Percentiles rank a stretch among this genome's conserved stretches.
phyloP scores from a whole-genome alignment of 306 rosid genomes.

The Luffa acutangula region DNA sequence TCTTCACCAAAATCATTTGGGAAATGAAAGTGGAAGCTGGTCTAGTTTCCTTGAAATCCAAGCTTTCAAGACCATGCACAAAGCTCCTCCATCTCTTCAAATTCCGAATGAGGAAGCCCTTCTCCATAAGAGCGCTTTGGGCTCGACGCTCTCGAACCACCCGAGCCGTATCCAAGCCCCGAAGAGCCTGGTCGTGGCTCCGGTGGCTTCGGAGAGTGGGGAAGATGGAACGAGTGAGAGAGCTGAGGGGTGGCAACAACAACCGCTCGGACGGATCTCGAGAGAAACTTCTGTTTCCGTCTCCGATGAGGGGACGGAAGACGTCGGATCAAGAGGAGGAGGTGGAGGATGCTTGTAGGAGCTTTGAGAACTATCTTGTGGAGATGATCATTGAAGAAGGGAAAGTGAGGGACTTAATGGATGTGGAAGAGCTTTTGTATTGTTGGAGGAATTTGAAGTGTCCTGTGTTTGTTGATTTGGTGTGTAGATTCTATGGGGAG shows the following conservation, averaged over 20 bases:
- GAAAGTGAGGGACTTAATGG: slow-evolving; percentile 57
- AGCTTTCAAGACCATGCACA: slow-evolving; percentile 61
- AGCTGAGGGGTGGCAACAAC: slow-evolving; percentile 20
- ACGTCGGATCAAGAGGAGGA: slow-evolving; percentile 12
- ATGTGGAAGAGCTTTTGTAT: slow-evolving; percentile 74
- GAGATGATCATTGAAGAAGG: slow-evolving; percentile 92
- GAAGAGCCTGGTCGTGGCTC: slow-evolving; percentile 6
- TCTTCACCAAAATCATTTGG: slow-evolving; percentile 14
- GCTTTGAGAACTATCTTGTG: slow-evolving; percentile 78
- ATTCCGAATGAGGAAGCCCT: slow-evolving; percentile 40
- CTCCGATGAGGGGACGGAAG: slow-evolving; percentile 29
- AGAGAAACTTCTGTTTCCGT: slow-evolving; percentile 20
- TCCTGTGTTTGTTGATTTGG: slow-evolving; percentile 68
- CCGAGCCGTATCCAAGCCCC: background rate
- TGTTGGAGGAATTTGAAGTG: slow-evolving; percentile 78
- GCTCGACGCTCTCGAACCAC: background rate
- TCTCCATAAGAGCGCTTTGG: slow-evolving; percentile 32
- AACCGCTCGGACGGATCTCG: slow-evolving; percentile 11
- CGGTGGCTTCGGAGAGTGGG: slow-evolving; percentile 25
- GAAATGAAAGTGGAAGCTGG: slow-evolving; percentile 52
- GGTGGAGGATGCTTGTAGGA: slow-evolving; percentile 75
- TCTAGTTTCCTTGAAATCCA: slow-evolving; percentile 55
- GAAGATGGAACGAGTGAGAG: slow-evolving; percentile 10
- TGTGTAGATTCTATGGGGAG: slow-evolving; percentile 76
- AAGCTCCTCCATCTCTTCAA: slow-evolving; percentile 37